phyloP scores from a whole-genome alignment of 345 rosid species.

The Acer saccharum region DNA sequence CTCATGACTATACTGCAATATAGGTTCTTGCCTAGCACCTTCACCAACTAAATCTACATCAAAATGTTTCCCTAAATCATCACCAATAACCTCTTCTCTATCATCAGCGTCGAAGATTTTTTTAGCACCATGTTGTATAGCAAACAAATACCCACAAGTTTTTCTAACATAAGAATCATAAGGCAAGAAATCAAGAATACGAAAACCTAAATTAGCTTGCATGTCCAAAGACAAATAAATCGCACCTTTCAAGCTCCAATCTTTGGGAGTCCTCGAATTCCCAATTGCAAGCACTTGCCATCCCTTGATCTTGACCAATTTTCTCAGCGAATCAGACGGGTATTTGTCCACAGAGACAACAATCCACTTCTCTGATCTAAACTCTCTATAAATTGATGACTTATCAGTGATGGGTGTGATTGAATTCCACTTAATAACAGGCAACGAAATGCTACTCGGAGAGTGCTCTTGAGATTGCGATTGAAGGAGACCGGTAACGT shows the following conservation, averaged over 20 bases:
- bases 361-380: slow-evolving; percentile 86
- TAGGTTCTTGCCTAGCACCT: slow-evolving; percentile 74
- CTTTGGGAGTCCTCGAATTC: slow-evolving; percentile 76
- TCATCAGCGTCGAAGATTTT: slow-evolving; percentile 94
- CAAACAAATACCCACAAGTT: slow-evolving; percentile 88
- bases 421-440: slow-evolving; percentile 73
- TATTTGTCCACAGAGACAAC: slow-evolving; percentile 77
- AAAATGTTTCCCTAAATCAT: slow-evolving; percentile 83
- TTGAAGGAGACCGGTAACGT: slow-evolving; percentile 69
- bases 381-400: slow-evolving; percentile 64
- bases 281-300: slow-evolving; percentile 96
- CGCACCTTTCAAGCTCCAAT: slow-evolving; percentile 90
- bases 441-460: slow-evolving; percentile 55
- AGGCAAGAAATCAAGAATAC: slow-evolving; percentile 79
- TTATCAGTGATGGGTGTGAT: slow-evolving; percentile 54
- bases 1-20: slow-evolving; percentile 92
- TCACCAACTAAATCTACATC: slow-evolving; percentile 89
- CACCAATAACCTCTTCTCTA: slow-evolving; percentile 86
- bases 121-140: slow-evolving; percentile 95
- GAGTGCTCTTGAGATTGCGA: slow-evolving; percentile 52
- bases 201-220: slow-evolving; percentile 80
- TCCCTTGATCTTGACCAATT: slow-evolving; percentile 70
- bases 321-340: slow-evolving; percentile 68
- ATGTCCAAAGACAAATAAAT: slow-evolving; percentile 82
- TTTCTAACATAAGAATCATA: slow-evolving; percentile 87